Evolutionary conservation across 1,284 basidiomycete genomes (phyloP).

Genomic region (Malassezia slooffiae): DNA sequence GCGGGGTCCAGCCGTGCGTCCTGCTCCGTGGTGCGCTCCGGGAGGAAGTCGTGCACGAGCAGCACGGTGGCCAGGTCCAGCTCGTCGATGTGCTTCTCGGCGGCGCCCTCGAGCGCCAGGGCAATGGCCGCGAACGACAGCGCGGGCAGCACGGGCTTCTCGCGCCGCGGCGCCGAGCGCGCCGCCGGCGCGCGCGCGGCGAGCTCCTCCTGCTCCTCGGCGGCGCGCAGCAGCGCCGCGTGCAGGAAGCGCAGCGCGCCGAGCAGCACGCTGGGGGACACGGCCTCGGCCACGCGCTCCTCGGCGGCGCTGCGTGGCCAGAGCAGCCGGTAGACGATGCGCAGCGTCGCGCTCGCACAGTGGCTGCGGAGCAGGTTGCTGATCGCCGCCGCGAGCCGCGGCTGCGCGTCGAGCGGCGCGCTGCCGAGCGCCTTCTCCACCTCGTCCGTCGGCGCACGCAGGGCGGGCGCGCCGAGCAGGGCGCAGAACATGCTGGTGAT

Average conservation of each 20-base stretch:
- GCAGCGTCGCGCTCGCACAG: constrained; percentile 36
- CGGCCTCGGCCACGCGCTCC: neutral
- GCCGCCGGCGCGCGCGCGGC: constrained; percentile 1
- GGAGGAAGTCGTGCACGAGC: constrained; percentile 16
- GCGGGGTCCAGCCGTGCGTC: neutral
- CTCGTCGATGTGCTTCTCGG: constrained; percentile 33
- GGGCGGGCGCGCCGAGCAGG: constrained; percentile 27
- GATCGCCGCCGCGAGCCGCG: constrained; percentile 22
- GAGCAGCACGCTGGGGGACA: constrained; percentile 24
- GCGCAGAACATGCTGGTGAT: constrained; percentile 34
- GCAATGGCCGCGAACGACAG: constrained; percentile 31
- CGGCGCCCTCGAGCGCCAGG: constrained; percentile 31
- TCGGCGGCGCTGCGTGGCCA: constrained; percentile 1
- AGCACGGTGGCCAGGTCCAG: constrained; percentile 34
- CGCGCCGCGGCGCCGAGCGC: constrained; percentile 18
- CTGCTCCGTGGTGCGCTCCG: neutral
- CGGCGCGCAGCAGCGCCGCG: constrained; percentile 23
- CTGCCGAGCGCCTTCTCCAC: constrained; percentile 10
- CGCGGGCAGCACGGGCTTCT: constrained; percentile 26
- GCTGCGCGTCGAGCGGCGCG: constrained; percentile 15
- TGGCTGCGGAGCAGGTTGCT: constrained; percentile 40
- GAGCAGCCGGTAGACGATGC: constrained; percentile 25
- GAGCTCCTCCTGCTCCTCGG: constrained; percentile 22
- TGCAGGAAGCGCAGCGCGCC: constrained; percentile 39
- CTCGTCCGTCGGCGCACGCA: constrained; percentile 15